Evolutionary conservation across 495 filamentous ascomycete genomes (phyloP), one percentile per base, ranked within the genome.

Genomic region (Penicillium atrosanguineum): DNA sequence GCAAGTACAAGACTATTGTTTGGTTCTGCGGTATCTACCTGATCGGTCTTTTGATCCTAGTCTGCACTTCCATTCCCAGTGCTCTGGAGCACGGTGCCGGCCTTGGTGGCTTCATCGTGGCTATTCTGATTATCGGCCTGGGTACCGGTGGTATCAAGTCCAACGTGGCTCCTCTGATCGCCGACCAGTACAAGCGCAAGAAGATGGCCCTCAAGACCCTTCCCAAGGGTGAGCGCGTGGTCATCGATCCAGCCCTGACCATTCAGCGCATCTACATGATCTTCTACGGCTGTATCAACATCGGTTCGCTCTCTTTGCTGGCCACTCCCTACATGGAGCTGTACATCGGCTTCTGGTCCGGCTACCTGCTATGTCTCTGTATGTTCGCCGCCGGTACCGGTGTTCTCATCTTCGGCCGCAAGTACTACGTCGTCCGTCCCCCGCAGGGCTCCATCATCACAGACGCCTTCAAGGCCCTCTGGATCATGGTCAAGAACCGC

Each of bases 281-380:
- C 48, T 88, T 88, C 68, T 91, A 91, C 64, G 69, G 80, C 41
- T 84, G 85, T 57, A 88, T 92, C 76, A 92, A 96, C 73, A 57
- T 95, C 50, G 89, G 89, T 14, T 81, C 78, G 46, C 82, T 83
- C 58, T 86, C 79, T 55, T 77, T 81, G 55, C 76, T 84, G 48
- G 82, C 82, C 4, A 87, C 84, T 8, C 78, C 83, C 1, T 85
- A 84, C 60, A 79, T 87, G 72, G 87, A 90, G 67, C 62, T 75
- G 51, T 77, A 84, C 59, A 74, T 85, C 25, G 87, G 83, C 42
- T 90, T 87, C 79, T 92, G 85, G 85, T 78, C 78, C 5, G 84
- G 83, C n/a, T 91, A 85, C 69, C 70, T 91, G 43, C 82, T 94
- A 31, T 84, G 86, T 37, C 75, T 82, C 36, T 74, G 79, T 62